A percentile compares a stretch with the other conserved stretches of the same genome.
phyloP scores from a whole-genome alignment of 148 eudicot genomes.

The Camellia granthamiana region DNA sequence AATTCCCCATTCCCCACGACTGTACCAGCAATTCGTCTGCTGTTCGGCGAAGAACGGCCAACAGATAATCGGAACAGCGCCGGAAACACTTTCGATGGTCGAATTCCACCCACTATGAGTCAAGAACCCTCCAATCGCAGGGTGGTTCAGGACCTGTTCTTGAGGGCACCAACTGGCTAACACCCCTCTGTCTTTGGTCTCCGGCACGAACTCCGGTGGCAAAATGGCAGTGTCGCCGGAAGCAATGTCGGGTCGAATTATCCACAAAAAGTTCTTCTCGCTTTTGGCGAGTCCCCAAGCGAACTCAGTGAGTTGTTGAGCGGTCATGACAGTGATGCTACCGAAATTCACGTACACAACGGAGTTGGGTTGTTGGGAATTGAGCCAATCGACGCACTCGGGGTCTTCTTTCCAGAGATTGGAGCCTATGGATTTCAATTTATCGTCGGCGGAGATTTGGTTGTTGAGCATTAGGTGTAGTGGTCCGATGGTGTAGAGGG shows the following conservation, averaged over 20 bases:
- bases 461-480: too few relatives aligned
- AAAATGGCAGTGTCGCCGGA: conserved; percentile 31
- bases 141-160: conserved; percentile 36
- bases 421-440: conserved; percentile 33
- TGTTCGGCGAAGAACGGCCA: conserved; percentile 29
- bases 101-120: conserved; percentile 44
- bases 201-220: conserved; percentile 39
- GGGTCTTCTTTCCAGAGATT: conserved; percentile 56
- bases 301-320: too few relatives aligned
- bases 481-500: too few relatives aligned
- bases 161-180: conserved; percentile 54
- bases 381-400: conserved; percentile 49
- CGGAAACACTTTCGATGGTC: conserved; percentile 22
- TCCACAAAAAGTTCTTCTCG: too few relatives aligned
- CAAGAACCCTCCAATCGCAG: conserved; percentile 40
- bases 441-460: conserved; percentile 22
- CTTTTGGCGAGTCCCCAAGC: too few relatives aligned
- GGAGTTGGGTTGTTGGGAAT: not conserved
- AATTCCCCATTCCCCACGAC: too few relatives aligned
- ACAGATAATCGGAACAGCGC: conserved; percentile 33
- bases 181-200: conserved; percentile 39
- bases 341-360: too few relatives aligned
- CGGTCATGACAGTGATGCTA: too few relatives aligned
- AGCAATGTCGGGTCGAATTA: conserved; percentile 23
- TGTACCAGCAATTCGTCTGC: too few relatives aligned